These are phyloP conservation scores for Sporothrix luriei DNA, from an alignment of 2,329 filamentous ascomycete genomes.

Conservation along the genomic window DNA sequence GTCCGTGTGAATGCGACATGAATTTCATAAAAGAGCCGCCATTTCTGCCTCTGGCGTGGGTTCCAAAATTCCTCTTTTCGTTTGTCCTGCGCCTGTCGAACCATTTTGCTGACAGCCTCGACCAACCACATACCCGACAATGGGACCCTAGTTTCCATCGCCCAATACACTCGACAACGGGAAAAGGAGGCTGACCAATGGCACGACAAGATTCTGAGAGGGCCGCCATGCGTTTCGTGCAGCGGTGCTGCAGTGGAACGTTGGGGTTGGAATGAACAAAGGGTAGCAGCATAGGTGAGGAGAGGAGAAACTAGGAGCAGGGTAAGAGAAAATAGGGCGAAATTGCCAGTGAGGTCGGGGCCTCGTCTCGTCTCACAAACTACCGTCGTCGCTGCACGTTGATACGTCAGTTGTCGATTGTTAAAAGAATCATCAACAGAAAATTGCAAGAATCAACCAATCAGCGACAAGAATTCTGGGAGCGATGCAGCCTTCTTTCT, in stretches of 20 bases:
- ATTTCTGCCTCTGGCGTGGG: not conserved
- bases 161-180: slow-evolving; percentile 16
- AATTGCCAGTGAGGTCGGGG: slow-evolving; percentile 23
- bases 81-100: not conserved
- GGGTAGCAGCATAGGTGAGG: no score
- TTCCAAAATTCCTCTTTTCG: not conserved
- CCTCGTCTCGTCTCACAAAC: slow-evolving; percentile 22
- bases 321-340: slow-evolving; percentile 31
- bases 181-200: slow-evolving; percentile 31
- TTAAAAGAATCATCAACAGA: slow-evolving; percentile 46
- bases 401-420: slow-evolving; percentile 32
- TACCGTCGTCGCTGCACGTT: slow-evolving; percentile 18
- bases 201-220: not conserved
- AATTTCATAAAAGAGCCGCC: not conserved
- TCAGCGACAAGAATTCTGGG: slow-evolving; percentile 39
- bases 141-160: slow-evolving; percentile 14
- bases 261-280: not conserved
- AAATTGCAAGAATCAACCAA: slow-evolving; percentile 47
- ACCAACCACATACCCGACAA: slow-evolving; percentile 6
- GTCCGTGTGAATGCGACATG: slow-evolving; percentile 7
- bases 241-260: slow-evolving; percentile 26
- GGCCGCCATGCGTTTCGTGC: slow-evolving; percentile 30
- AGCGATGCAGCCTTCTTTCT: slow-evolving; percentile 39
- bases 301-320: not conserved
- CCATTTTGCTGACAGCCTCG: slow-evolving; percentile 19